Evolutionary conservation across 1,284 basidiomycete species (phyloP).

Genomic region (Bondarzewia mesenterica): DNA sequence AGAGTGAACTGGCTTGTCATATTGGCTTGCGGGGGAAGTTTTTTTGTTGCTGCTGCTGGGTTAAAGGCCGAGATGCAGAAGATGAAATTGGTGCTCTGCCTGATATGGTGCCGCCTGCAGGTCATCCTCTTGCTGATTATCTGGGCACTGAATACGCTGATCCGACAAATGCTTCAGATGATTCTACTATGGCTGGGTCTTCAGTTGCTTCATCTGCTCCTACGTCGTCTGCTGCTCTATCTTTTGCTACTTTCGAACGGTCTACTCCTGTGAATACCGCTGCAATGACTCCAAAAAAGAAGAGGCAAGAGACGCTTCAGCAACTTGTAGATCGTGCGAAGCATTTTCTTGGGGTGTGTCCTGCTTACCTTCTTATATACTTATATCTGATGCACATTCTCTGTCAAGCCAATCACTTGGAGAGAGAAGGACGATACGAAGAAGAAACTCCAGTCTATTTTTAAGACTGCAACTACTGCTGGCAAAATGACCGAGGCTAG

Average conservation of each 20-base stretch:
- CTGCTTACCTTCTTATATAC: neutral
- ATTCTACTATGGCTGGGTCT: no score
- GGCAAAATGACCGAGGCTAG: neutral
- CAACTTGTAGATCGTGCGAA: neutral
- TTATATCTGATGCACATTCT: neutral
- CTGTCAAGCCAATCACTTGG: neutral
- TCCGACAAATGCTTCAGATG: no score
- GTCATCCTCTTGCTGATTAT: no score
- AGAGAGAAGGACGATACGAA: neutral
- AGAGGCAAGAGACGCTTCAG: neutral
- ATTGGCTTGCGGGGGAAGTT: conserved; percentile 29
- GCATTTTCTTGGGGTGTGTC: neutral
- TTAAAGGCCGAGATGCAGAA: conserved; percentile 6
- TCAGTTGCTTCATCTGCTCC: no score
- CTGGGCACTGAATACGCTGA: no score
- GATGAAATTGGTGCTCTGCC: neutral
- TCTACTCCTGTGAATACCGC: no score
- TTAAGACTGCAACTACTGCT: neutral
- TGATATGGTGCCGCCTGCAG: no score
- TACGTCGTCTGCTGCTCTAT: no score
- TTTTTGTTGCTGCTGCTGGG: conserved; percentile 30
- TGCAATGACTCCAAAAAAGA: neutral
- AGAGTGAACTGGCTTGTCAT: conserved; percentile 34
- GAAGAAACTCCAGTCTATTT: neutral
- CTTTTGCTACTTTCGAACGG: no score